A percentile compares a stretch with the other conserved stretches of the same genome.
Evolutionary conservation across 768 basidiomycete species (phyloP).

Genomic region (Boletus vermiculosoides): DNA sequence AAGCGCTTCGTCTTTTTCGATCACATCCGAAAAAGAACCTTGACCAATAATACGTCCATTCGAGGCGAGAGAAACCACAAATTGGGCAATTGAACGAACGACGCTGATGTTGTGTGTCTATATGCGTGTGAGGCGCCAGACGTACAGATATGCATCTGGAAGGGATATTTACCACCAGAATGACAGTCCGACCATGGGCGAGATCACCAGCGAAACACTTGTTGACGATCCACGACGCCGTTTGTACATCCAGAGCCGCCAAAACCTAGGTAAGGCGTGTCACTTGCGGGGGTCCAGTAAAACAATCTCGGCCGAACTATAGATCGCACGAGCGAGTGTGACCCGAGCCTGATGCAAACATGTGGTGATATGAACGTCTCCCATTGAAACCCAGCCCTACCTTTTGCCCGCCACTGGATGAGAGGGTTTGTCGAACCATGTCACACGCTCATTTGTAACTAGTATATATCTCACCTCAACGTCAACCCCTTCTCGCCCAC

Average conservation of each 20-base stretch:
- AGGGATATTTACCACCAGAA: not conserved
- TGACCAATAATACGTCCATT: not conserved
- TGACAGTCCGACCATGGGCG: not conserved
- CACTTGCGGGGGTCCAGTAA: not conserved
- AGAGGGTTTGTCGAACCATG: not conserved
- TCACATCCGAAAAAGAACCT: not conserved
- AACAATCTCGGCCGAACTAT: not conserved
- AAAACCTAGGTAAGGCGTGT: not conserved
- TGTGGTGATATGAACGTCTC: not conserved
- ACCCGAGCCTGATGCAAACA: not conserved
- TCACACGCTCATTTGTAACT: not conserved
- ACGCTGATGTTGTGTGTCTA: not conserved
- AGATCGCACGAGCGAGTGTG: constrained; percentile 1
- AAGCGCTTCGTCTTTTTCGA: not conserved
- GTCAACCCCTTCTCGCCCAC: constrained; percentile 3
- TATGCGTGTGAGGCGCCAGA: not conserved
- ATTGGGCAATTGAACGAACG: not conserved
- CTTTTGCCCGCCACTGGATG: constrained; percentile 1
- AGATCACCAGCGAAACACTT: not conserved
- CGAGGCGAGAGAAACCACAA: not conserved
- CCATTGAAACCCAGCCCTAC: not conserved
- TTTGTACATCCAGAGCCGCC: constrained; percentile 2
- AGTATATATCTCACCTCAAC: not conserved
- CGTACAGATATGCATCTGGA: too few relatives aligned
- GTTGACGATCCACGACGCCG: constrained; percentile 1